A percentile compares a stretch with the other conserved stretches of the same genome.
These are phyloP conservation scores for Globisporangium recalcitrans DNA, from an alignment of 352 stramenopile genomes.

Conservation along the genomic window DNA sequence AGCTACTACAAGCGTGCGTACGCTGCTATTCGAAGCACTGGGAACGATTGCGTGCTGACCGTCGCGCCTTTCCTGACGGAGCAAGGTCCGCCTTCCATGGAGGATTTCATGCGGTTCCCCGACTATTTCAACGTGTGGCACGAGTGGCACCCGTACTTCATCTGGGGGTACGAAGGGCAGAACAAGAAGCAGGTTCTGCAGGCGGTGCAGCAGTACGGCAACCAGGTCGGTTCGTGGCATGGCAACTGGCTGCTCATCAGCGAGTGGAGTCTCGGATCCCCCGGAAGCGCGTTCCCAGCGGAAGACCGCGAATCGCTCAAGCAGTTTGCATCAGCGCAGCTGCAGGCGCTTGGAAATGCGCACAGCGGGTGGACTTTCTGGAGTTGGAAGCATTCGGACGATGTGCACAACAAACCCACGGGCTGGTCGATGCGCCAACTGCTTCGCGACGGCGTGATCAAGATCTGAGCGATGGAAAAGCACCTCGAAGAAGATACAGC, in stretches of 20 bases:
- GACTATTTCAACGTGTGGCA: slow-evolving; percentile 38
- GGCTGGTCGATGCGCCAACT: slow-evolving; percentile 80
- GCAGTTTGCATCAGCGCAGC: slow-evolving; percentile 51
- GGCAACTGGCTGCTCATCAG: slow-evolving; percentile 79
- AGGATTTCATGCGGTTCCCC: slow-evolving; percentile 38
- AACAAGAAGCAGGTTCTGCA: slow-evolving; percentile 48
- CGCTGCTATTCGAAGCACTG: slow-evolving; percentile 43
- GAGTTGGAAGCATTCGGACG: slow-evolving; percentile 77
- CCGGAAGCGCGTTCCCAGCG: slow-evolving; percentile 46
- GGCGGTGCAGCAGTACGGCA: slow-evolving; percentile 48
- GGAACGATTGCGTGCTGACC: slow-evolving; percentile 56
- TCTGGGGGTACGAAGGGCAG: slow-evolving; percentile 60
- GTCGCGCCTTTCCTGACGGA: slow-evolving; percentile 47
- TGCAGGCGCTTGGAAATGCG: slow-evolving; percentile 49
- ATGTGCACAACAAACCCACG: slow-evolving; percentile 38
- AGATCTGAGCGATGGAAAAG: not conserved
- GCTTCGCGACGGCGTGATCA: slow-evolving; percentile 63
- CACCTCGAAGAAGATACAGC: not conserved
- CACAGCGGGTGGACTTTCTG: slow-evolving; percentile 85
- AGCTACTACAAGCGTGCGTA: slow-evolving; percentile 57
- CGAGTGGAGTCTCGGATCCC: slow-evolving; percentile 76
- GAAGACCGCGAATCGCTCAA: slow-evolving; percentile 40
- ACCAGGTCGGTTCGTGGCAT: slow-evolving; percentile 48
- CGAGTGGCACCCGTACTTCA: slow-evolving; percentile 57
- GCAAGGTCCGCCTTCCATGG: slow-evolving; percentile 33